A percentile compares a stretch with the other conserved stretches of the same genome.
Conservation (phyloP, 1,139 yeast genomes). For the Protomyces inouyei region DNA sequence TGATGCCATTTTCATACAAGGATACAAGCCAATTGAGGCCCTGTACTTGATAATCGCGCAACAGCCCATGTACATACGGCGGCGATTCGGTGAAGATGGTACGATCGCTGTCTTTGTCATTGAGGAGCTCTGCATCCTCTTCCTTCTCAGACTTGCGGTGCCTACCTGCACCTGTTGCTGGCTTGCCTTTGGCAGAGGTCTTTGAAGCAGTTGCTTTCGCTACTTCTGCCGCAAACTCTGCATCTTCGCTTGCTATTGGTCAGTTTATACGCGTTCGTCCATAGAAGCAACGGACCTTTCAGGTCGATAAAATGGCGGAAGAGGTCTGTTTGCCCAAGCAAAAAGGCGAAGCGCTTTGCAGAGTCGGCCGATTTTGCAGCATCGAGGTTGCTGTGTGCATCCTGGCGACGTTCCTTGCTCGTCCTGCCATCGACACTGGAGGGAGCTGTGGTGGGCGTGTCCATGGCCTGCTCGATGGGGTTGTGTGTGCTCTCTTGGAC, state of each 20-base stretch:
- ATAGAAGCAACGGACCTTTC: constrained; percentile 52
- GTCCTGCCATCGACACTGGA: constrained; percentile 16
- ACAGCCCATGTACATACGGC: constrained; percentile 64
- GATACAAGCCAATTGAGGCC: constrained; percentile 97
- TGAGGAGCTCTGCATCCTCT: constrained; percentile 84
- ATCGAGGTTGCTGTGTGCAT: constrained; percentile 13
- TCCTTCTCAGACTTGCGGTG: constrained; percentile 51
- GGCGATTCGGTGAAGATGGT: constrained; percentile 79
- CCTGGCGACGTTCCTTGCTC: constrained; percentile 13
- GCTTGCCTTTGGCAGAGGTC: constrained; percentile 32
- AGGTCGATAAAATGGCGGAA: constrained; percentile 85
- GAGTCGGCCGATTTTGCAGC: constrained; percentile 51
- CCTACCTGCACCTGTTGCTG: constrained; percentile 36
- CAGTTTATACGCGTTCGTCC: background rate
- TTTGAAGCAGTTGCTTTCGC: constrained; percentile 49
- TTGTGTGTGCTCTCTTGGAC: too few species aligned
- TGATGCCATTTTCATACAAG: constrained; percentile 94
- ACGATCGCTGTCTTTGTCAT: constrained; percentile 50
- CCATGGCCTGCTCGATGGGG: background rate
- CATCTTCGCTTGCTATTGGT: constrained; percentile 46
- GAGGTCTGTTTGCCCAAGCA: constrained; percentile 66
- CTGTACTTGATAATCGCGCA: constrained; percentile 91
- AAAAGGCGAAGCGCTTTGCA: constrained; percentile 70
- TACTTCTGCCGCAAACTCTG: constrained; percentile 55
- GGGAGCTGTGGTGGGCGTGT: constrained; percentile 13